Evolutionary conservation across 1,284 basidiomycete species (phyloP), one percentile per base, ranked within the genome.

Genomic region (Ceratobasidium sp.): DNA sequence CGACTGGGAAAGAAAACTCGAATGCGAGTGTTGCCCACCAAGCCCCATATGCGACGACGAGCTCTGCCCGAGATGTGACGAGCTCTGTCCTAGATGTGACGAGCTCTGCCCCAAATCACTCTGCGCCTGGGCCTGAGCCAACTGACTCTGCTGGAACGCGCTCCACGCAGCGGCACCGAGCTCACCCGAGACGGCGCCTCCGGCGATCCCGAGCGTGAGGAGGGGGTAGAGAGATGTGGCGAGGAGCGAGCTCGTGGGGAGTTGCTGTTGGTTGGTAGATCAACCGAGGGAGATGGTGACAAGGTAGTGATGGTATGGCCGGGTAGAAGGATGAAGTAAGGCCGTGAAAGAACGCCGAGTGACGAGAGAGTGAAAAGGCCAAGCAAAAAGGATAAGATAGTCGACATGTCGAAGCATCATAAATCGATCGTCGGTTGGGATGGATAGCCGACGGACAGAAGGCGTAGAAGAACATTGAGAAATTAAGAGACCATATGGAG

Each of bases 101-200:
- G 43, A 26, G 61, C 8, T 14, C 21, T 6, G 41, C 43, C 38
- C 11, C 43, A 47, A 32, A 21, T 64, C 11, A 44, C 44, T 28
- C 9, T 41, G 55, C 16, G 59, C 50, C 26, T 67, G 63, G 30
- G n/a, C 50, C 30, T 64, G 62, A 23, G 55, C 55, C 32, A 67
- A 14, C 49, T 67, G 63, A n/a, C 63, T 67, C 49, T 67, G 63
- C 28, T 67, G 63, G n/a, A 52, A 67, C 1, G 63, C 63, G 16
- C 28, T 67, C 63, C 63, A 67, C 11, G 63, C 63, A 16, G 63
- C 63, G 28, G 63, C 63, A 23, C 63, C 63, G 7, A 67, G 63
- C 38, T 67, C 63, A n/a, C 63, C 63, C 32, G 63, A 67, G 49
- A 67, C 63, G 21, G 63, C 63, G 26, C 63, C 63, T n/a, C 63